phyloP scores from a whole-genome alignment of 805 yeast species.

The Spathaspora arborariae region DNA sequence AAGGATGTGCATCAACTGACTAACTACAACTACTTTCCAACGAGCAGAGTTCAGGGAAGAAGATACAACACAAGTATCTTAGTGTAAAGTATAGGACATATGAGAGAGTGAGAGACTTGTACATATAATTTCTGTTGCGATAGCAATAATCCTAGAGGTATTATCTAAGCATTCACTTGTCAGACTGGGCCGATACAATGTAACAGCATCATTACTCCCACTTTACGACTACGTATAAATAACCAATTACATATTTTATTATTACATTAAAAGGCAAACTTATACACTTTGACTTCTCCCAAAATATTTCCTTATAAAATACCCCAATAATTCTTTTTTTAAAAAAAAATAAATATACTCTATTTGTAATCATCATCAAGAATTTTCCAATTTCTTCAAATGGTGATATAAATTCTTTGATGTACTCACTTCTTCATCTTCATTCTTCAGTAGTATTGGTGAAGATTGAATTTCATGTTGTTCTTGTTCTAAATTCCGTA shows the following conservation, averaged over 20 bases:
- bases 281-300: neutral
- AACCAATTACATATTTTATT: too few species aligned
- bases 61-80: too few species aligned
- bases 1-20: constrained; percentile 78
- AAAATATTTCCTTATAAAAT: neutral
- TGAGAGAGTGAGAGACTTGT: too few species aligned
- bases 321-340: neutral
- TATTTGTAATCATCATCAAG: neutral
- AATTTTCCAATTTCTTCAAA: constrained; percentile 4
- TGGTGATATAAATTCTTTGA: constrained; percentile 9
- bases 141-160: too few species aligned
- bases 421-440: neutral
- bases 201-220: too few species aligned
- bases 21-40: constrained; percentile 19
- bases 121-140: too few species aligned
- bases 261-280: neutral
- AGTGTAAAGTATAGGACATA: too few species aligned
- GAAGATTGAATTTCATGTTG: constrained; percentile 9
- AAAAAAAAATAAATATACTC: too few species aligned
- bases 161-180: too few species aligned
- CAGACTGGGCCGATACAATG: too few species aligned
- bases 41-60: too few species aligned
- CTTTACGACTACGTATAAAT: too few species aligned
- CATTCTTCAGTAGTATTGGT: constrained; percentile 3
- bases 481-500: constrained; percentile 36